phyloP scores from a whole-genome alignment of 768 basidiomycete species.

The Tubosaeta sp. region DNA sequence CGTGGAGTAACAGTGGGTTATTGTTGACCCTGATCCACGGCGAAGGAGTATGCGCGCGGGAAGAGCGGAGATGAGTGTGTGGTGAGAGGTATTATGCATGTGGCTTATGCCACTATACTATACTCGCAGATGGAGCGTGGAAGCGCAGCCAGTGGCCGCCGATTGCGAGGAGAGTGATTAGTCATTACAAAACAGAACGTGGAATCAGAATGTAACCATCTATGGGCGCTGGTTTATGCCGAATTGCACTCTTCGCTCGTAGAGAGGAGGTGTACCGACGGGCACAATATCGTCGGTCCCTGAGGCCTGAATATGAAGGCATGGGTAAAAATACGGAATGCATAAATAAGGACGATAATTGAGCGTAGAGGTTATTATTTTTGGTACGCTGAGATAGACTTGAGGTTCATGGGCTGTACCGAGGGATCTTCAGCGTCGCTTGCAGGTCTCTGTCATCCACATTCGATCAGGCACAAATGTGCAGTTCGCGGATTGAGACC shows the following conservation, averaged over 20 bases:
- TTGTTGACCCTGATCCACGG: slow-evolving; percentile 30
- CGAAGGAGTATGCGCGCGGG: slow-evolving; percentile 24
- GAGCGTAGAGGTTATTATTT: slow-evolving; percentile 29
- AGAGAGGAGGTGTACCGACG: neutral
- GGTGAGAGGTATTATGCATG: slow-evolving; percentile 1
- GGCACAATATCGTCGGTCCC: neutral
- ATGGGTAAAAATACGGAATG: slow-evolving; percentile 21
- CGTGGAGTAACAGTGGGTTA: slow-evolving; percentile 12
- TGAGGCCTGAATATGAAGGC: neutral
- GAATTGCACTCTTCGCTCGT: neutral
- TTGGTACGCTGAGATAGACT: slow-evolving; percentile 26
- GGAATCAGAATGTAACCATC: slow-evolving; percentile 6
- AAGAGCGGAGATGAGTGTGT: slow-evolving; percentile 18
- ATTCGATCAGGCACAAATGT: slow-evolving; percentile 28
- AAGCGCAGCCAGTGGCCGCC: slow-evolving; percentile 24
- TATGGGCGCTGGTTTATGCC: slow-evolving; percentile 6
- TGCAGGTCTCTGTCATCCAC: slow-evolving; percentile 6
- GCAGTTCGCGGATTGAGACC: slow-evolving; percentile 3
- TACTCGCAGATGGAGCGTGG: slow-evolving; percentile 17
- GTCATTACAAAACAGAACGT: slow-evolving; percentile 20
- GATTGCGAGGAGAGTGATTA: slow-evolving; percentile 10
- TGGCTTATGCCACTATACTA: neutral
- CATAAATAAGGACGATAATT: slow-evolving; percentile 18
- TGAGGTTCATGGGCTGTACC: slow-evolving; percentile 13
- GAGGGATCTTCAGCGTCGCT: slow-evolving; percentile 25